Conservation (phyloP, 768 basidiomycete species). For the Phaeotremella fagi region DNA sequence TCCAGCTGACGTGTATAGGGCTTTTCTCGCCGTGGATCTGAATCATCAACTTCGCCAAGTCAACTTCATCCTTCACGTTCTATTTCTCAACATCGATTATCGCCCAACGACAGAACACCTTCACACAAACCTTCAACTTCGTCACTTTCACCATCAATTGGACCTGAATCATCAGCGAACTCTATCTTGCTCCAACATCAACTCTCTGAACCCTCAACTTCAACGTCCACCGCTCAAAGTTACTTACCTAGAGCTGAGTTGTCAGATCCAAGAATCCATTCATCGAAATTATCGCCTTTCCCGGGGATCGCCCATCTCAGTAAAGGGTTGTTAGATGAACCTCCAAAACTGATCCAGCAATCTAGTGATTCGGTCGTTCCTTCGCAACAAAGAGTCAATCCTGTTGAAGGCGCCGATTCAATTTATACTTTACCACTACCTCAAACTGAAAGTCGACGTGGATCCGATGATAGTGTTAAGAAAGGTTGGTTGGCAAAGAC, state of each 20-base stretch:
- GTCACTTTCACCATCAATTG: conserved; percentile 18
- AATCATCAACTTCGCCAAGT: conserved; percentile 25
- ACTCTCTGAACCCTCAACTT: conserved; percentile 61
- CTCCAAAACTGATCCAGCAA: conserved; percentile 38
- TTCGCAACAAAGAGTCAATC: conserved; percentile 16
- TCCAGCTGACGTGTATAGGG: neutral
- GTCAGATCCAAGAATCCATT: conserved; percentile 66
- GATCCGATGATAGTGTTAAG: conserved; percentile 35
- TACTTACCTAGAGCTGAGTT: conserved; percentile 69
- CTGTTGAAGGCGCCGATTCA: conserved; percentile 13
- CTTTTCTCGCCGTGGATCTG: conserved; percentile 27
- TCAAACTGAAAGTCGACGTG: conserved; percentile 6
- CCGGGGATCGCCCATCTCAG: conserved; percentile 74
- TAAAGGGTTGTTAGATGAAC: conserved; percentile 9
- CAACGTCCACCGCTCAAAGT: no score
- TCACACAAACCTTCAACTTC: conserved; percentile 32
- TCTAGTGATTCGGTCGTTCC: conserved; percentile 43
- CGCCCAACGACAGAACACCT: conserved; percentile 55
- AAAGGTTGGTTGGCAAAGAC: conserved; percentile 48
- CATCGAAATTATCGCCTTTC: conserved; percentile 81
- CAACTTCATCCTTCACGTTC: conserved; percentile 9
- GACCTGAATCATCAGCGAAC: conserved; percentile 19
- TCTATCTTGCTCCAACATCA: conserved; percentile 51
- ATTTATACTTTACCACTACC: conserved; percentile 31
- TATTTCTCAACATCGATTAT: neutral